A percentile compares a stretch with the other conserved stretches of the same genome.
phyloP scores from a whole-genome alignment of 257 asterid species.

The Cordia subcordata region DNA sequence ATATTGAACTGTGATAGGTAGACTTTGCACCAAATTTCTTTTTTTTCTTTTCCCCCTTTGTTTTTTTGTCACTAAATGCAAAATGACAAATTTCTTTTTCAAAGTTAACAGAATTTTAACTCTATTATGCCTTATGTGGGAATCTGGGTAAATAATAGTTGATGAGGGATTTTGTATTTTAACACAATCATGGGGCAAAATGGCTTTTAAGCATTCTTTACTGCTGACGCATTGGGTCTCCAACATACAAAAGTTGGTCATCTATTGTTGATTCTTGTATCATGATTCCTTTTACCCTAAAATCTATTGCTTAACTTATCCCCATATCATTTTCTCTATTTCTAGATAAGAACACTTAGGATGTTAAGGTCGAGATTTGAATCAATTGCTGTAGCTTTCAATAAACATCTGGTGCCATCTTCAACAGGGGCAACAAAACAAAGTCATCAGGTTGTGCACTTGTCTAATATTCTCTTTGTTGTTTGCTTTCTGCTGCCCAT shows the following conservation, averaged over 20 bases:
- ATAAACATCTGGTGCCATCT: conserved; percentile 71
- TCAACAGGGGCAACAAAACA: conserved; percentile 45
- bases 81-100: too few relatives aligned
- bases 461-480: conserved; percentile 13
- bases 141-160: too few relatives aligned
- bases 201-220: too few relatives aligned
- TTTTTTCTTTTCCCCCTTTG: too few relatives aligned
- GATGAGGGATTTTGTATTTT: too few relatives aligned
- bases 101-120: too few relatives aligned
- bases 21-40: too few relatives aligned
- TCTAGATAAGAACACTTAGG: conserved; percentile 93
- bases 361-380: conserved; percentile 95
- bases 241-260: not conserved
- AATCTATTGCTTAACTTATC: not conserved
- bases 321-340: conserved; percentile 5
- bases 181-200: not conserved
- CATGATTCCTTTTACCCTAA: too few relatives aligned
- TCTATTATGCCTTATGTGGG: too few relatives aligned
- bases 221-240: not conserved
- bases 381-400: conserved; percentile 87
- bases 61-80: too few relatives aligned
- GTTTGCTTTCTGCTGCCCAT: not conserved
- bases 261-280: not conserved
- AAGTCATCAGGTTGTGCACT: conserved; percentile 38
- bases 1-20: too few relatives aligned